Evolutionary conservation across 805 yeast genomes (phyloP), one percentile per base, ranked within the genome.

Genomic region (Candida boleticola): DNA sequence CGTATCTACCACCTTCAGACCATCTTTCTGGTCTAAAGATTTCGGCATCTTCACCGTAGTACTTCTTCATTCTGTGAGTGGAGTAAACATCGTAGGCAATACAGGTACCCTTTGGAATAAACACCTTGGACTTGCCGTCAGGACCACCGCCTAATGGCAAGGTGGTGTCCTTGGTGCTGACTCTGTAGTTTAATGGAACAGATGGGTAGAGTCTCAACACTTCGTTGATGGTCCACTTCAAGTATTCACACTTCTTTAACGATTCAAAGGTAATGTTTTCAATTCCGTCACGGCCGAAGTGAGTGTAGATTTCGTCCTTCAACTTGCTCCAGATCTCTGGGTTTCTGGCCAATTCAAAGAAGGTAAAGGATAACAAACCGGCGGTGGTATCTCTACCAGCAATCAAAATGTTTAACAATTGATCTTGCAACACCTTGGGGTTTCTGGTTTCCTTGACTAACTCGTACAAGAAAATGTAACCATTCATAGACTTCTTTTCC

Each of bases 11-110:
- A 25, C 50, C 53, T 31, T 60, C 64, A 22, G 53, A 58, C 80
- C 80, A 76, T 41, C 81, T 63, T 48, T 72, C 77, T 3, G 81
- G 81, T 16, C 60, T 57, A 54, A 71, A 76, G 39, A 47, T 66
- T n/a, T 52, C 46, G 18, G 75, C 70, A 40, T 75, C 77, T 34
- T 61, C 54, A 36, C 81, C 80, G 63, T 66, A 76, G 50, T 55
- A 51, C 25, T 49, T 59, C 32, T 53, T 42, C 37, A 57, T 46
- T 45, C 78, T 68, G 51, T 77, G 82, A 51, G 74, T 66, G 13
- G 67, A 53, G 47, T 65, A 68, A 14, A 71, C 60, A 18, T 54
- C 35, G 53, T 71, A 76, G 29, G 58, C 58, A 19, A 74, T 69
- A 14, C 54, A 57, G 18, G 65, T 60, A 31, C 78, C 80, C 57